phyloP scores from a whole-genome alignment of 805 yeast genomes.

The Myxozyma vanderwaltii region DNA sequence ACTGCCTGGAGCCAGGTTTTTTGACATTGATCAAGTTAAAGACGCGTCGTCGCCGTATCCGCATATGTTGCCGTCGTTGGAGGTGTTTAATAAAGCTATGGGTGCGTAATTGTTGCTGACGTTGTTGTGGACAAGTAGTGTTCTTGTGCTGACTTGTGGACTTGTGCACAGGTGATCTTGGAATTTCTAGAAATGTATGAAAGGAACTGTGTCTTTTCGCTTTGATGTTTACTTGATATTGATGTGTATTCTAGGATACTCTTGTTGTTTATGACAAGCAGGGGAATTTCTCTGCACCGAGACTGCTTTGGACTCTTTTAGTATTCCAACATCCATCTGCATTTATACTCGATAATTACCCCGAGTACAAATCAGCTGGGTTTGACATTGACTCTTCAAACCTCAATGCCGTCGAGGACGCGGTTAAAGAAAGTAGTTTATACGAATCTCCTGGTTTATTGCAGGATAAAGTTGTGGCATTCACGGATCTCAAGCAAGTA shows the following conservation, averaged over 20 bases:
- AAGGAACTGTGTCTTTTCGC: neutral
- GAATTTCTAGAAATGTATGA: constrained; percentile 47
- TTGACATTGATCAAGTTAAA: constrained; percentile 73
- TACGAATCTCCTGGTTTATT: constrained; percentile 43
- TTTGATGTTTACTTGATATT: too few species aligned
- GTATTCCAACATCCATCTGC: constrained; percentile 76
- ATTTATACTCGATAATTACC: constrained; percentile 69
- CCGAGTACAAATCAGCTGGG: constrained; percentile 51
- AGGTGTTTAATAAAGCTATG: constrained; percentile 55
- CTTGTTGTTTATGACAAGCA: constrained; percentile 81
- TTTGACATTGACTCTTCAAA: constrained; percentile 49
- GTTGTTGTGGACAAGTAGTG: too few species aligned
- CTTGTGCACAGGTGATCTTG: constrained; percentile 50
- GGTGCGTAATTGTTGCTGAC: constrained; percentile 19
- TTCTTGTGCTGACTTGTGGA: too few species aligned
- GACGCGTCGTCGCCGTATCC: constrained; percentile 69
- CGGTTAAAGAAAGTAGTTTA: constrained; percentile 24
- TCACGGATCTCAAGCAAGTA: constrained; percentile 64
- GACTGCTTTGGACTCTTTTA: constrained; percentile 89
- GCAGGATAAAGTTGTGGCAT: constrained; percentile 59
- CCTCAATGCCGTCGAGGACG: constrained; percentile 14
- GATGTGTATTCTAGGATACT: constrained; percentile 47
- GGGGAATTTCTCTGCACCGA: constrained; percentile 84
- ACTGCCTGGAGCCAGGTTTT: constrained; percentile 65
- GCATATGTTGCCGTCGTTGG: constrained; percentile 80